A percentile compares a stretch with the other conserved stretches of the same genome.
Evolutionary conservation across 345 rosid genomes (phyloP).

Genomic region (Clarkia xantiana): DNA sequence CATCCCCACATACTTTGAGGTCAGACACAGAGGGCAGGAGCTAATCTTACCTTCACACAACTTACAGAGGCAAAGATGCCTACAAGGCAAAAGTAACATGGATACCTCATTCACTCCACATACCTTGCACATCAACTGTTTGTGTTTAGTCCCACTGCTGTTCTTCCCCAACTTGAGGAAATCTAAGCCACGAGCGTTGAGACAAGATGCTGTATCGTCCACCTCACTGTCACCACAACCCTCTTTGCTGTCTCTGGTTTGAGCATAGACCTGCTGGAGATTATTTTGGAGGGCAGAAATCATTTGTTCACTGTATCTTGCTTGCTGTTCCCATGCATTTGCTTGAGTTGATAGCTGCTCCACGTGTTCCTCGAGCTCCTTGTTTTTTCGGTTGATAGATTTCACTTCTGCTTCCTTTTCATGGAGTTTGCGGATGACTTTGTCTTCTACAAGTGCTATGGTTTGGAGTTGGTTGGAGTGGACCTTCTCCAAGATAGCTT

Average conservation of each 20-base stretch:
- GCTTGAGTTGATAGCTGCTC: slow-evolving; percentile 59
- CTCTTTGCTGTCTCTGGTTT: slow-evolving; percentile 57
- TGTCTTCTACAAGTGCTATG: slow-evolving; percentile 46
- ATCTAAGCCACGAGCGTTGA: slow-evolving; percentile 38
- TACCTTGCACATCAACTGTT: slow-evolving; percentile 48
- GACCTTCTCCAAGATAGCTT: slow-evolving; percentile 42
- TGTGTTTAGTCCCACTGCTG: slow-evolving; percentile 21
- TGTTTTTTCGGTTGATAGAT: slow-evolving; percentile 48
- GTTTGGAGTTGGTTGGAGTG: slow-evolving; percentile 45
- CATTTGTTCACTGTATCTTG: slow-evolving; percentile 58
- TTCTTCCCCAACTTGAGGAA: slow-evolving; percentile 35
- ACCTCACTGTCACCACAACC: slow-evolving; percentile 93
- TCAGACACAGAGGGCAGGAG: slow-evolving; percentile 73
- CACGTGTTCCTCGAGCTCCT: slow-evolving; percentile 64
- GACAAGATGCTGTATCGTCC: slow-evolving; percentile 79
- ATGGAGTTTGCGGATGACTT: slow-evolving; percentile 37
- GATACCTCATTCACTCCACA: slow-evolving; percentile 59
- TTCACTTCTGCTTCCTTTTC: slow-evolving; percentile 68
- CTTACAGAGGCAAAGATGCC: slow-evolving; percentile 90
- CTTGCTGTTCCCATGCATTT: slow-evolving; percentile 67
- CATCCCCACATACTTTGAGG: slow-evolving; percentile 60
- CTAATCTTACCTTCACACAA: slow-evolving; percentile 75
- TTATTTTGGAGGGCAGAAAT: slow-evolving; percentile 47
- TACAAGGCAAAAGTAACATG: slow-evolving; percentile 86
- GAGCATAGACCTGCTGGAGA: slow-evolving; percentile 55